Evolutionary conservation across 1,139 yeast genomes (phyloP), one percentile per base, ranked within the genome.

Genomic region (Diutina scorzettiae): DNA sequence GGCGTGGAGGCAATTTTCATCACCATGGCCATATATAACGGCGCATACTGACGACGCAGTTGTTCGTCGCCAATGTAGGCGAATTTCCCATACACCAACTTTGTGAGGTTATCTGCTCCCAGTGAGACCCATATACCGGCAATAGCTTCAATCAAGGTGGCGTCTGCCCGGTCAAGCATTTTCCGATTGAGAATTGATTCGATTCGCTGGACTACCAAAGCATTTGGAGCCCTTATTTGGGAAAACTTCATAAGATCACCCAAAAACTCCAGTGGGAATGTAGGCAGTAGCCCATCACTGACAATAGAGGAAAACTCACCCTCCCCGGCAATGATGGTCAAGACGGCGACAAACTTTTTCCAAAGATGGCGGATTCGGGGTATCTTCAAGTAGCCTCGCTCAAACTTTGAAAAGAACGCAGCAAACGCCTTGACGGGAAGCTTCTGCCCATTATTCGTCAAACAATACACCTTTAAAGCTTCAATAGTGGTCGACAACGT

Each of bases 11-110:
- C 42, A 12, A 39, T 25, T 2, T 24, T 3, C 42, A 43, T 23
- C 39, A 39, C 16, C 51, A 45, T 19, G 63, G 49, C n/a, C 64
- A 51, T 33, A 57, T 67, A 55, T 37, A 49, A 58, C 41, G 65
- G 47, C 1, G 53, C 49, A 48, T 62, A 69, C 43, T 57, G 54
- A 5, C 59, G 62, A 48, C 73, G 52, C 66, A 64, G 68, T 20
- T 54, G 52, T 0, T 56, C 46, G 46, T 66, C 66, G 3, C 74
- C 74, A 39, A 64, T 51, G 44, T 65, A 69, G 1, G 71, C 69
- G 45, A 55, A 67, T 25, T 58, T 59, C 45, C 67, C 73, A 27
- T 64, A 54, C 18, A 65, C 53, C 24, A 68, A 47, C 37, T 54
- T 55, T 42, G 63, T 64, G 73, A 73, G 68, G 45, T 60, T 47